phyloP scores from a whole-genome alignment of 495 filamentous ascomycete species.

The Daldinia decipiens region DNA sequence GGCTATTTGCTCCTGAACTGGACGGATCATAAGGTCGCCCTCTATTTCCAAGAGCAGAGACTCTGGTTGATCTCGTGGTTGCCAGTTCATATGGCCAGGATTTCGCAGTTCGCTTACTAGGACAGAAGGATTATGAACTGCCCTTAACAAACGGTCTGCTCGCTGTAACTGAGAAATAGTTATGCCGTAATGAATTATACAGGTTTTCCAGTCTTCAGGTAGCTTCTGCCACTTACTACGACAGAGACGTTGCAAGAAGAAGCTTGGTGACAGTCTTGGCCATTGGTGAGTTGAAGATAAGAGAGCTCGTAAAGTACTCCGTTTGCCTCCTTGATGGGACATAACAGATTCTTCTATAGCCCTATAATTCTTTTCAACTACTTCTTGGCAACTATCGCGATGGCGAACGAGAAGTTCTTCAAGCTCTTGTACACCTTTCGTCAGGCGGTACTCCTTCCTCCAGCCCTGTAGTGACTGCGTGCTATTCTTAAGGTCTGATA shows the following conservation, averaged over 20 bases:
- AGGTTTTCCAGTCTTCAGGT: conserved; percentile 44
- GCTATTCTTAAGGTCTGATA: conserved; percentile 41
- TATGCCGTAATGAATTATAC: conserved; percentile 52
- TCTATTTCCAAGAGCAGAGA: conserved; percentile 73
- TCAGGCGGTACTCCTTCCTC: conserved; percentile 9
- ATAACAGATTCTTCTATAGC: conserved; percentile 19
- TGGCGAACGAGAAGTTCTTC: not conserved
- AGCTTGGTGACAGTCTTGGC: conserved; percentile 49
- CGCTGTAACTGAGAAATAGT: conserved; percentile 51
- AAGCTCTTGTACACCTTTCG: not conserved
- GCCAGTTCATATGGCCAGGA: conserved; percentile 63
- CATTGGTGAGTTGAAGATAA: conserved; percentile 20
- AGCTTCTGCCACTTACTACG: conserved; percentile 39
- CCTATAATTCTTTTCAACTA: conserved; percentile 11
- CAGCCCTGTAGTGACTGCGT: conserved; percentile 19
- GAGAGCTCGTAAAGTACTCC: not conserved
- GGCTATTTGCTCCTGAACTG: conserved; percentile 68
- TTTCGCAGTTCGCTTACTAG: conserved; percentile 63
- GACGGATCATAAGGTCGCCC: conserved; percentile 68
- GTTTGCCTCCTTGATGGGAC: not conserved
- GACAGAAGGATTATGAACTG: conserved; percentile 46
- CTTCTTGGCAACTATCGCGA: conserved; percentile 1
- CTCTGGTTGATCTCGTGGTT: conserved; percentile 63
- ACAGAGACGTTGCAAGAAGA: conserved; percentile 52
- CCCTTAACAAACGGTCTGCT: conserved; percentile 49